Conservation (phyloP, 31 red algal genomes). For the Asparagopsis taxiformis region DNA sequence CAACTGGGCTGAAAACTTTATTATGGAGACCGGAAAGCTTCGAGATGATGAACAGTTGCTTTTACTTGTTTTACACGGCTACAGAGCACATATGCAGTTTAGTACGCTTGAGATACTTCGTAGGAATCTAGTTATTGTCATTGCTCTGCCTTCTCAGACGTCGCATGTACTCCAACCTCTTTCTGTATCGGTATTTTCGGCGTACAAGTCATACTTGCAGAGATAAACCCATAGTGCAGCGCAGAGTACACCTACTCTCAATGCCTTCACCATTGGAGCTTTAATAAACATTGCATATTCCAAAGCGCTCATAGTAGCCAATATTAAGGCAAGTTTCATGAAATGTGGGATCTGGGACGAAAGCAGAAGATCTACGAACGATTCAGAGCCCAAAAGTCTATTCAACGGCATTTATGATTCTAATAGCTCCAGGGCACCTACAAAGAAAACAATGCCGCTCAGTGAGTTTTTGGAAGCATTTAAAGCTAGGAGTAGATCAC, state of each 20-base stretch:
- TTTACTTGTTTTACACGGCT: slow-evolving; percentile 32
- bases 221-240: neutral
- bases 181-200: slow-evolving; percentile 11
- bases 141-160: slow-evolving; percentile 22
- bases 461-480: neutral
- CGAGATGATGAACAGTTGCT: neutral
- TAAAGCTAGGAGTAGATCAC: neutral
- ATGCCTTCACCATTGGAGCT: neutral
- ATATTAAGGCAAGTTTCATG: slow-evolving; percentile 2
- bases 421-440: neutral
- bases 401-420: neutral
- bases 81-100: slow-evolving; percentile 10
- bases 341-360: neutral
- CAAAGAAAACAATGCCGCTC: neutral
- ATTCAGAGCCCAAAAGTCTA: neutral
- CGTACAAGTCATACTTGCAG: slow-evolving; percentile 6
- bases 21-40: neutral
- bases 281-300: neutral
- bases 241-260: neutral
- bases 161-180: slow-evolving; percentile 29
- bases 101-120: neutral
- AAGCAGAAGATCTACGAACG: neutral
- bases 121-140: slow-evolving; percentile 15
- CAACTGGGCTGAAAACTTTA: slow-evolving; percentile 9
- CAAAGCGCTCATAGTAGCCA: neutral